Conservation (phyloP, 2,329 filamentous ascomycete genomes). For the Aspergillus hortae region DNA sequence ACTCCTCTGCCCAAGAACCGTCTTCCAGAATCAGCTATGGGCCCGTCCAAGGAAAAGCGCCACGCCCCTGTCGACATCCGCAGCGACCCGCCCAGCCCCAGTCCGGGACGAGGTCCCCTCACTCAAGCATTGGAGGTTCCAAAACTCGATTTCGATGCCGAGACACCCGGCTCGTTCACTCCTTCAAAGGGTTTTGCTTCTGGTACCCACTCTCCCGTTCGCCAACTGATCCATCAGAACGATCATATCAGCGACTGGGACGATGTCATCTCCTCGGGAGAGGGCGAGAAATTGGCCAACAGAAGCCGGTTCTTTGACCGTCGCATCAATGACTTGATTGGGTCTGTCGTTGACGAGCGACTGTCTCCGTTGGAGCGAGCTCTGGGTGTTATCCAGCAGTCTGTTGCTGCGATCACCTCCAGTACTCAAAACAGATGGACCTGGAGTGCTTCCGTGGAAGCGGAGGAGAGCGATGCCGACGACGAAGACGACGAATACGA, state of each 20-base stretch:
- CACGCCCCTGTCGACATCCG: conserved; percentile 51
- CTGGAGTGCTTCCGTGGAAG: conserved; percentile 65
- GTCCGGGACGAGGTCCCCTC: conserved; percentile 55
- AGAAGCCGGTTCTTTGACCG: conserved; percentile 86
- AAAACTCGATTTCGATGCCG: conserved; percentile 34
- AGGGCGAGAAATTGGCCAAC: conserved; percentile 77
- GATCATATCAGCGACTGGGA: conserved; percentile 88
- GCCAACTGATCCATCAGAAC: conserved; percentile 58
- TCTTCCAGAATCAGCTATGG: conserved; percentile 37
- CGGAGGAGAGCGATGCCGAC: conserved; percentile 81
- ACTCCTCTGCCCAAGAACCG: conserved; percentile 29
- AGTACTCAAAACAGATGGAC: conserved; percentile 57
- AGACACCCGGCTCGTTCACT: conserved; percentile 50
- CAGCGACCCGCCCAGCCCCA: conserved; percentile 72
- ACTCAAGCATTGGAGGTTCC: conserved; percentile 45
- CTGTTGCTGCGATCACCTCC: conserved; percentile 57
- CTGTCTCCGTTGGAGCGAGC: conserved; percentile 77
- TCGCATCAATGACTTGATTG: conserved; percentile 83
- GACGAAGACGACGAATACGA: conserved; percentile 77
- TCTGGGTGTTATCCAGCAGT: conserved; percentile 71
- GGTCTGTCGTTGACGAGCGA: conserved; percentile 69
- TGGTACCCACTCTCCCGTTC: conserved; percentile 53
- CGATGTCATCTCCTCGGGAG: conserved; percentile 73
- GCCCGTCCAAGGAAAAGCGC: conserved; percentile 53
- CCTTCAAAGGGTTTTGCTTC: conserved; percentile 62